Evolutionary conservation across 2,329 filamentous ascomycete genomes (phyloP).

Genomic region (Colletotrichum eleusines): DNA sequence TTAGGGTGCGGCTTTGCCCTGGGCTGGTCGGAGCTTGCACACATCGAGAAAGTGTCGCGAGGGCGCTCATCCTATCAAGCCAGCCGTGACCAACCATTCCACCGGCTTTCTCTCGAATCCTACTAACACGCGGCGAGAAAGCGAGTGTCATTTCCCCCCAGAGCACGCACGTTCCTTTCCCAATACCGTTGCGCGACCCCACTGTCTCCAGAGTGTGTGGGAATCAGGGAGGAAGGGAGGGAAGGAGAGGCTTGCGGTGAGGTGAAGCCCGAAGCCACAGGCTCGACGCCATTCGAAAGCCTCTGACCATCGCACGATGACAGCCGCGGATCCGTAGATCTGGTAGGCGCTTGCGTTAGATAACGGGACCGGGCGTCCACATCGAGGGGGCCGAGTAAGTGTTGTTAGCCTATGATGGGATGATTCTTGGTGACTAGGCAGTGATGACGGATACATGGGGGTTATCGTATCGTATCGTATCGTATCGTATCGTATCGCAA

Average conservation of each 20-base stretch:
- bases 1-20: constrained; percentile 17
- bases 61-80: neutral
- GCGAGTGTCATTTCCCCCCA: neutral
- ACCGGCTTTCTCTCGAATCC: neutral
- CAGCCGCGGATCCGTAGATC: constrained; percentile 18
- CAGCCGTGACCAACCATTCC: neutral
- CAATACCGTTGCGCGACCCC: neutral
- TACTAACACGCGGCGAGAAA: neutral
- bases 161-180: constrained; percentile 9
- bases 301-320: constrained; percentile 5
- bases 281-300: constrained; percentile 4
- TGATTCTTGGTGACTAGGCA: neutral
- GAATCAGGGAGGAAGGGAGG: neutral
- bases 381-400: neutral
- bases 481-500: neutral
- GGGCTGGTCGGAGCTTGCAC: constrained; percentile 13
- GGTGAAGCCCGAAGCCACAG: neutral
- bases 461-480: neutral
- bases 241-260: neutral
- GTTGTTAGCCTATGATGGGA: neutral
- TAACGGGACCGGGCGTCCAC: neutral
- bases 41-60: constrained; percentile 17
- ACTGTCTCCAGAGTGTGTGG: neutral
- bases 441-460: neutral
- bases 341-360: constrained; percentile 17